Percentiles rank a stretch among this genome's conserved stretches.
Evolutionary conservation across 345 rosid genomes (phyloP).

Genomic region (Laguncularia racemosa): DNA sequence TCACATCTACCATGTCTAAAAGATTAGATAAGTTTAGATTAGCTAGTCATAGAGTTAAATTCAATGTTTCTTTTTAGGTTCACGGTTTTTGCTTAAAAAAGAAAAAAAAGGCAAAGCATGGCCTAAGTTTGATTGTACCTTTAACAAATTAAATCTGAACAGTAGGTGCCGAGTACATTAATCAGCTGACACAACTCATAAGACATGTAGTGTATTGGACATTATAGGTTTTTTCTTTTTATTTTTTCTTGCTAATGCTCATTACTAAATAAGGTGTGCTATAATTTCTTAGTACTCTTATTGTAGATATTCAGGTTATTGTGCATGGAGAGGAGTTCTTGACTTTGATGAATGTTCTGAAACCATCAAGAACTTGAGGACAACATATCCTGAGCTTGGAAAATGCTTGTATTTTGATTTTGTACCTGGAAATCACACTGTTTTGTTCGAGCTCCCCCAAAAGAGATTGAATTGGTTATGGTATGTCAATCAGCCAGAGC

Average conservation of each 20-base stretch:
- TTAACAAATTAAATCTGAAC: too few species aligned
- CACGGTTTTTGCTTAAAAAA: too few species aligned
- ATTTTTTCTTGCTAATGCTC: too few species aligned
- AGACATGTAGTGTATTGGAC: too few species aligned
- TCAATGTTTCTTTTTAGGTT: too few species aligned
- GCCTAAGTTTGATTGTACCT: too few species aligned
- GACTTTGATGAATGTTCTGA: constrained; percentile 55
- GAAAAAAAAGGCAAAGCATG: too few species aligned
- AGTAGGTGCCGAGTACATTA: background rate
- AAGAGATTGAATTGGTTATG: constrained; percentile 69
- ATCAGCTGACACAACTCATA: background rate
- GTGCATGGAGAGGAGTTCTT: constrained; percentile 77
- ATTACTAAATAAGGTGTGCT: too few species aligned
- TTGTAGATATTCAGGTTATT: constrained; percentile 66
- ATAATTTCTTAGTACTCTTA: background rate
- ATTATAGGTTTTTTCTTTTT: too few species aligned
- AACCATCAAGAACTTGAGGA: constrained; percentile 27
- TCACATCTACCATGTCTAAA: too few species aligned
- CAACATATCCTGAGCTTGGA: constrained; percentile 51
- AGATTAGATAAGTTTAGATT: too few species aligned
- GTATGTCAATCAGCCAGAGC: constrained; percentile 70
- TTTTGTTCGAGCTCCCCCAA: constrained; percentile 47
- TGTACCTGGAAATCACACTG: constrained; percentile 34
- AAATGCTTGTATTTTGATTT: constrained; percentile 54
- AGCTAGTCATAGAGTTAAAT: too few species aligned